phyloP scores from a whole-genome alignment of 495 filamentous ascomycete genomes.

The Penicillium chermesinum region DNA sequence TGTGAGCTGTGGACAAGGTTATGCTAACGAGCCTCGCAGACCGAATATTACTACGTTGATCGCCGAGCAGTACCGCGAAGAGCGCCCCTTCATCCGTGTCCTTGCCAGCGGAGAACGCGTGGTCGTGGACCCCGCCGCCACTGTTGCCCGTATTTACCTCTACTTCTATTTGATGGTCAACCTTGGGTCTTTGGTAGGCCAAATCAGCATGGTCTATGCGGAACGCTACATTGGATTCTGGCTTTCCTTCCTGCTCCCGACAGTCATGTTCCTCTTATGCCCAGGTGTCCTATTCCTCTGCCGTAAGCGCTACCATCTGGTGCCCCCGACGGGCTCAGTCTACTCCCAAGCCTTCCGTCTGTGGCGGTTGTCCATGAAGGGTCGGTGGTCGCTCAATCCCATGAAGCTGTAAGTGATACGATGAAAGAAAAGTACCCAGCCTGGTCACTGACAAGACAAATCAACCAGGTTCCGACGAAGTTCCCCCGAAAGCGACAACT shows the following conservation, averaged over 20 bases:
- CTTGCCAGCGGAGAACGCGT: constrained; percentile 55
- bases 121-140: constrained; percentile 64
- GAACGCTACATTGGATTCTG: constrained; percentile 70
- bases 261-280: constrained; percentile 52
- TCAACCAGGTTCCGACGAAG: constrained; percentile 40
- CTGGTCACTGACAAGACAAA: no score
- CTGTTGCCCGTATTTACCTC: constrained; percentile 38
- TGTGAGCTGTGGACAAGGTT: not conserved
- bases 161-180: constrained; percentile 56
- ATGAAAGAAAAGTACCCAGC: no score
- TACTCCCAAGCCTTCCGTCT: constrained; percentile 54
- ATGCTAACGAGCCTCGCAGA: constrained; percentile 22
- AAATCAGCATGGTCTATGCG: constrained; percentile 34
- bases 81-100: constrained; percentile 39
- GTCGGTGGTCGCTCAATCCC: constrained; percentile 56
- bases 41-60: constrained; percentile 59
- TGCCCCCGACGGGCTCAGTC: constrained; percentile 59
- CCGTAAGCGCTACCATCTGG: constrained; percentile 52
- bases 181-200: constrained; percentile 34
- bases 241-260: constrained; percentile 67
- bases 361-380: constrained; percentile 54
- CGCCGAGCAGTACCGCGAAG: constrained; percentile 46
- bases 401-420: constrained; percentile 28
- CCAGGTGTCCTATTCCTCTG: constrained; percentile 60
- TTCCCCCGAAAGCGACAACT: constrained; percentile 39